Percentiles rank a stretch among this genome's conserved stretches.
These are phyloP conservation scores for Neopestalotiopsis clavispora DNA, from an alignment of 2,329 filamentous ascomycete genomes.

Conservation along the genomic window DNA sequence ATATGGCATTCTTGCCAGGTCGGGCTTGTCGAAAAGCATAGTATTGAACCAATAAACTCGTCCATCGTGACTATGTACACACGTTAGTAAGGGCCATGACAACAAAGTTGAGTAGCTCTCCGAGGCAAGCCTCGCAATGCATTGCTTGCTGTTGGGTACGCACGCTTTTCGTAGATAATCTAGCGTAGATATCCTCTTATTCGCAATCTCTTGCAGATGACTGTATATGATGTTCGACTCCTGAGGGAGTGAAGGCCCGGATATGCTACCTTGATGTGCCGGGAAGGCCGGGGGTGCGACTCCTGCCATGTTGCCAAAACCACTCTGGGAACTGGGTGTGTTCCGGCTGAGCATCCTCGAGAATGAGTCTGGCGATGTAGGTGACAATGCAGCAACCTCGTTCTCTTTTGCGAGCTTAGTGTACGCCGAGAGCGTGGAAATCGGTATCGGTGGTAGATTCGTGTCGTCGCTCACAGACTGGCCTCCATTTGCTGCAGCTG, in stretches of 20 bases:
- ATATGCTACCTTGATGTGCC: background rate
- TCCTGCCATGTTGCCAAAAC: slow-evolving; percentile 33
- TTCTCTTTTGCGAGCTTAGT: slow-evolving; percentile 45
- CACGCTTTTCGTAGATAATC: slow-evolving; percentile 93
- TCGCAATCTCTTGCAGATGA: slow-evolving; percentile 81
- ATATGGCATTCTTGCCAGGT: slow-evolving; percentile 82
- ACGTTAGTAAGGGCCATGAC: background rate
- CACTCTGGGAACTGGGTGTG: slow-evolving; percentile 37
- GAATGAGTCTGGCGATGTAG: slow-evolving; percentile 42
- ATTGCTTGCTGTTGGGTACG: slow-evolving; percentile 39
- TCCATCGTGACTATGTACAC: slow-evolving; percentile 77
- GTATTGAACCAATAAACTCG: slow-evolving; percentile 99
- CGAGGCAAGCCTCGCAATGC: no score
- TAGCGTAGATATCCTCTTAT: slow-evolving; percentile 91
- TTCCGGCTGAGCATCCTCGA: slow-evolving; percentile 51
- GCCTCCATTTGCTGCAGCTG: slow-evolving; percentile 40
- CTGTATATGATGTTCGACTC: slow-evolving; percentile 58
- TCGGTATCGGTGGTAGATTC: slow-evolving; percentile 57
- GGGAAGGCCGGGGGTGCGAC: slow-evolving; percentile 26
- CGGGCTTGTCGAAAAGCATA: slow-evolving; percentile 83
- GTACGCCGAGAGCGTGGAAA: slow-evolving; percentile 56
- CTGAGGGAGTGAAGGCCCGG: background rate
- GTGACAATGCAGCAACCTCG: slow-evolving; percentile 35
- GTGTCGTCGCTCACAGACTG: slow-evolving; percentile 48
- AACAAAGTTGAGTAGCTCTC: background rate